phyloP scores from a whole-genome alignment of 768 basidiomycete species.

The Mycena leptocephala region DNA sequence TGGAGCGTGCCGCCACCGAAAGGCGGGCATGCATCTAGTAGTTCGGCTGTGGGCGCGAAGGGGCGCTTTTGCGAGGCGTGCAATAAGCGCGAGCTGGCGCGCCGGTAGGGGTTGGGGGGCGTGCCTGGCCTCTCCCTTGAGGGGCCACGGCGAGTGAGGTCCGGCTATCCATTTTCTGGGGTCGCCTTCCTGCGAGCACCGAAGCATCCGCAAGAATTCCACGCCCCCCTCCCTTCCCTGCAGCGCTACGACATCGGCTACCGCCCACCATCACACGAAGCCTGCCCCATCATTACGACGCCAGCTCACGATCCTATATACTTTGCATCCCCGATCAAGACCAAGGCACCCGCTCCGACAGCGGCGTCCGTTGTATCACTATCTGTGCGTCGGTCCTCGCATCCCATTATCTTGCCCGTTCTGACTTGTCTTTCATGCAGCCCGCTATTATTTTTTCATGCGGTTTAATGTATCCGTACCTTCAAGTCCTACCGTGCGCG shows the following conservation, averaged over 20 bases:
- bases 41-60: slow-evolving; percentile 9
- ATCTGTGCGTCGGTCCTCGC: slow-evolving; percentile 5
- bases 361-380: slow-evolving; percentile 30
- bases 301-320: background rate
- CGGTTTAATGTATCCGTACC: background rate
- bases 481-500: background rate
- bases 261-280: background rate
- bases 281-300: background rate
- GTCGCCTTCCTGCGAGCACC: background rate
- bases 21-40: slow-evolving; percentile 1
- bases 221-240: background rate
- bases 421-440: background rate
- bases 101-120: slow-evolving; percentile 25
- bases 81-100: slow-evolving; percentile 36
- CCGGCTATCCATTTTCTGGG: background rate
- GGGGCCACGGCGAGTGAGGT: background rate
- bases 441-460: slow-evolving; percentile 6
- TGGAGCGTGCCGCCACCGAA: slow-evolving; percentile 44
- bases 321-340: background rate
- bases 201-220: background rate
- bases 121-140: background rate
- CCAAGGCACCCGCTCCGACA: slow-evolving; percentile 13
- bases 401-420: background rate
- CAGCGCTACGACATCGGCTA: background rate
- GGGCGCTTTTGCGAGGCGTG: slow-evolving; percentile 41